These are phyloP conservation scores for Herpomyces periplanetae DNA, from an alignment of 2,329 filamentous ascomycete genomes.

Conservation along the genomic window DNA sequence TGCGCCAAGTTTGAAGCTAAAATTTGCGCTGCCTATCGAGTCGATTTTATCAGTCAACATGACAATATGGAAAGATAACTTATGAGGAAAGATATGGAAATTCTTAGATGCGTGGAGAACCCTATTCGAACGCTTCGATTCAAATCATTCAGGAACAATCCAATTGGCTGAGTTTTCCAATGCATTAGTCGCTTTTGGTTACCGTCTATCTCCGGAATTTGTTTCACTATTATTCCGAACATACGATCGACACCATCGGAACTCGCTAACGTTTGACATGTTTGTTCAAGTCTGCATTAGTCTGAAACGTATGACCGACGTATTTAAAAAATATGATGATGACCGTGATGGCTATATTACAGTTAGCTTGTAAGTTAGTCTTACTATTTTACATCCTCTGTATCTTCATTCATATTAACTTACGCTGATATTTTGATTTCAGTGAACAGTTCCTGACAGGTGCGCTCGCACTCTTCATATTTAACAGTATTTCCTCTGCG, in stretches of 20 bases:
- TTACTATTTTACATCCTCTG: too few species aligned
- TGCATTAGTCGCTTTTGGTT: constrained; percentile 62
- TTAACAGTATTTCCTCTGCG: constrained; percentile 12
- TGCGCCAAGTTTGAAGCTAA: too few species aligned
- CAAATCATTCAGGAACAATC: constrained; percentile 53
- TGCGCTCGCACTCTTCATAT: constrained; percentile 15
- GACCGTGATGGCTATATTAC: constrained; percentile 58
- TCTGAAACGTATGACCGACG: constrained; percentile 90
- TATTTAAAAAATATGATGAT: constrained; percentile 94
- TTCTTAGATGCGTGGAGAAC: constrained; percentile 78
- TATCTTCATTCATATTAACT: too few species aligned
- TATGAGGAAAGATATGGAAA: too few species aligned
- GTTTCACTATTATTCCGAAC: constrained; percentile 49
- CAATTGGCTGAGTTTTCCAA: constrained; percentile 53
- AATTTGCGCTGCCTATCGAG: too few species aligned
- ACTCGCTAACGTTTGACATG: constrained; percentile 56
- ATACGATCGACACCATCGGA: constrained; percentile 28
- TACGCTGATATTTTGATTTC: too few species aligned
- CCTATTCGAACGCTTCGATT: constrained; percentile 79
- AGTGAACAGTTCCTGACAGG: constrained; percentile 15
- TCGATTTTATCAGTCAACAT: too few species aligned
- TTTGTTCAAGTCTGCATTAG: constrained; percentile 94
- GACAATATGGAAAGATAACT: too few species aligned
- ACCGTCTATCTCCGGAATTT: constrained; percentile 48
- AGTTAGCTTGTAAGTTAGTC: constrained; percentile 15